Evolutionary conservation across 108 stramenopile species (phyloP).

Genomic region (Aurantiochytrium sp.): DNA sequence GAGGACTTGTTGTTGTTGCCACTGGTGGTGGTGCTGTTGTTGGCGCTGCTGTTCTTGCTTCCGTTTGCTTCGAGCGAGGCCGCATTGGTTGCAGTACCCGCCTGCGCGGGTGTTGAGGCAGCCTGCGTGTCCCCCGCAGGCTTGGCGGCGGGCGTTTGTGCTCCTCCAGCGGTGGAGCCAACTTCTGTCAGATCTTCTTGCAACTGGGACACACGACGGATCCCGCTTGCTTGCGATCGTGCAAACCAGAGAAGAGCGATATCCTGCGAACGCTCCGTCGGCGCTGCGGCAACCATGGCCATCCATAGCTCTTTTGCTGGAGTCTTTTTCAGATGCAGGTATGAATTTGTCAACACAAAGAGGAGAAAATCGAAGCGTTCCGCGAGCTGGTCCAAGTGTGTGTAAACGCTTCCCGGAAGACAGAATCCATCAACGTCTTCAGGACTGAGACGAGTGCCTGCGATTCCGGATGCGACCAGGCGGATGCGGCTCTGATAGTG

Average conservation of each 20-base stretch:
- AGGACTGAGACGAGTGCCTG: background rate
- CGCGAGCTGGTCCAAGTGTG: background rate
- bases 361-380: background rate
- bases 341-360: background rate
- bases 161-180: background rate
- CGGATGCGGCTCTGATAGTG: background rate
- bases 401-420: background rate
- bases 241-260: background rate
- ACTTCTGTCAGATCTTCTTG: background rate
- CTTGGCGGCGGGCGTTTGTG: background rate
- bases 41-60: too few relatives aligned
- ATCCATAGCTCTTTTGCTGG: background rate
- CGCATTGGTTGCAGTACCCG: too few relatives aligned
- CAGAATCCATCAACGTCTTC: background rate
- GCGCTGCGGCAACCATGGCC: background rate
- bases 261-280: background rate
- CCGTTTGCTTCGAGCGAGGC: too few relatives aligned
- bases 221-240: background rate
- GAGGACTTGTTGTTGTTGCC: background rate
- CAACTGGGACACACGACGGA: background rate
- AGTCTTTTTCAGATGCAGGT: background rate
- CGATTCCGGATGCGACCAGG: background rate
- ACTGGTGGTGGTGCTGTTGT: too few relatives aligned
- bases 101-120: too few relatives aligned
- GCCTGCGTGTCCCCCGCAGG: too few relatives aligned